Evolutionary conservation across 2,329 filamentous ascomycete genomes (phyloP), one percentile per base, ranked within the genome.

Genomic region (Ambrosiella xylebori): DNA sequence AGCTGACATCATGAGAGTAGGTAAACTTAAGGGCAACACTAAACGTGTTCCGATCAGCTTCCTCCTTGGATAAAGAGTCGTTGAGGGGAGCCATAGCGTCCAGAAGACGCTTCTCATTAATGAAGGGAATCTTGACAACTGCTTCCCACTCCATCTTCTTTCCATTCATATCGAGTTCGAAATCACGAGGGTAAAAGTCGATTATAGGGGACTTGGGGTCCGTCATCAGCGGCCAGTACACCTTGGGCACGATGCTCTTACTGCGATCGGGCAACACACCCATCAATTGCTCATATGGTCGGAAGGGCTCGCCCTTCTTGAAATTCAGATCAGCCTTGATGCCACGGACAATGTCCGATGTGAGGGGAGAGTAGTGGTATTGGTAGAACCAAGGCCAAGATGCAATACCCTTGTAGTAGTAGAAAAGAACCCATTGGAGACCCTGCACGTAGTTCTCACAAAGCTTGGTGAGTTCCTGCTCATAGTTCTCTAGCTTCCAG

Each of bases 71-170:
- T n/a, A 98, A 75, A 1, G 86, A 71, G 47, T 83, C 74, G 63
- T 97, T 90, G 68, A 85, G 89, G 6, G 89, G 83, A 13, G 78
- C 84, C 86, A 98, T 96, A 7, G 91, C 93, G 41, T 76, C 72
- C 58, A 98, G 75, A 1, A 98, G 74, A 35, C 93, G 81, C 65
- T 85, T 81, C 69, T 98, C 91, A 60, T 98, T 88, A 62, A 98
- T 98, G 71, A 98, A 98, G 0, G 93, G 93, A 66, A 98, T 98
- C 71, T 97, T 98, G 63, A 98, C 89, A 41, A 98, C 91, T 36
- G 93, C 93, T 68, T 98, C 93, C 93, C 93, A 98, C 63, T 98
- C 94, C 86, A 95, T 94, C 73, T 95, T 98, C 75, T 98, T 98
- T 61, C 93, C 94, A 65, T 98, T 97, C 93, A 98, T 97, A 68